Conservation (phyloP, 169 alveolate species). For the Eimeria mitis region DNA sequence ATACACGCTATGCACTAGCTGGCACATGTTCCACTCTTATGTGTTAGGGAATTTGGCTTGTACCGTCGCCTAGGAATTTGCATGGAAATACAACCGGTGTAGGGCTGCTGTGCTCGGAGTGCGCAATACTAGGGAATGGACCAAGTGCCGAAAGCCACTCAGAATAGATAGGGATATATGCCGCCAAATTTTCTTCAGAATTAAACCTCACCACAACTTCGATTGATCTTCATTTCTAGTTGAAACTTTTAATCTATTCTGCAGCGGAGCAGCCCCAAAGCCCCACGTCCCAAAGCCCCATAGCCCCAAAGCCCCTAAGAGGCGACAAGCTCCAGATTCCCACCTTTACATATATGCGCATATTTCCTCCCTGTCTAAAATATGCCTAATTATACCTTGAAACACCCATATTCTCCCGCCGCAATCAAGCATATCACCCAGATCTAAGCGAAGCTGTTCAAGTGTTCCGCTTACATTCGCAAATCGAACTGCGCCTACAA, state of each 20-base stretch:
- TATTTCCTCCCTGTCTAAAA: background rate
- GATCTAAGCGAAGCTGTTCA: background rate
- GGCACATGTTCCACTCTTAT: background rate
- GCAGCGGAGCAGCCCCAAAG: background rate
- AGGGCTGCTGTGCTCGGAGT: background rate
- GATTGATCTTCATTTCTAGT: background rate
- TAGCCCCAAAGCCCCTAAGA: background rate
- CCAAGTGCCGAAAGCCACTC: background rate
- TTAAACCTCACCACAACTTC: background rate
- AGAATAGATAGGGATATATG: background rate
- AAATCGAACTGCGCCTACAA: no score
- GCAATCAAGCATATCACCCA: background rate
- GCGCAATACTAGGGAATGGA: background rate
- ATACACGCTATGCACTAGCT: background rate
- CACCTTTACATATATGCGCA: background rate
- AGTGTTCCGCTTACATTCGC: background rate
- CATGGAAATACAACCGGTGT: background rate
- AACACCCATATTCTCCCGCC: background rate
- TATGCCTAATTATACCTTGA: background rate
- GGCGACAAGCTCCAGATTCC: background rate
- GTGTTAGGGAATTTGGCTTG: background rate
- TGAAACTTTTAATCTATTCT: background rate
- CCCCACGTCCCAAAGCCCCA: slow-evolving; percentile 2
- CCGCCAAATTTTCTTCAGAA: background rate
- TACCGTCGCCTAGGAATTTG: background rate